These are phyloP conservation scores for Bolboschoenus planiculmis DNA, from an alignment of 176 grass and related monocot species.

Conservation along the genomic window DNA sequence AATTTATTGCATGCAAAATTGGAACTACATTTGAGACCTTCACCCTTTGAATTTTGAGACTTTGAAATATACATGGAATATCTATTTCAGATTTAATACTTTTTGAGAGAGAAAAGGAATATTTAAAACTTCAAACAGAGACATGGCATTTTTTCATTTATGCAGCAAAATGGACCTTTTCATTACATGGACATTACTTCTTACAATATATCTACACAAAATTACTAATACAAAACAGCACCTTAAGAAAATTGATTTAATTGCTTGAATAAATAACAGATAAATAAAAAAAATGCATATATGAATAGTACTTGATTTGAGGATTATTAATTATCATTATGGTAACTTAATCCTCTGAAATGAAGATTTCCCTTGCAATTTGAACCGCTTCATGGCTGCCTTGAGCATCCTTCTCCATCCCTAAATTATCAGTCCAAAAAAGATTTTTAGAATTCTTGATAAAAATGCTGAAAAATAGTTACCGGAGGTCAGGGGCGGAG, in stretches of 20 bases:
- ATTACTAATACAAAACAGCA: not conserved
- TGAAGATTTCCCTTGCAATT: conserved; percentile 20
- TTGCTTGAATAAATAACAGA: not conserved
- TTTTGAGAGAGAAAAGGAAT: not conserved
- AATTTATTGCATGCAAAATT: no score
- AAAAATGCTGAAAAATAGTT: not conserved
- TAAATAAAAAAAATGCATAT: not conserved
- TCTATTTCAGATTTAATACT: not conserved
- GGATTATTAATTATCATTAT: not conserved
- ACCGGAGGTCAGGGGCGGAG: no score
- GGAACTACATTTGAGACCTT: not conserved
- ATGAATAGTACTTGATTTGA: not conserved
- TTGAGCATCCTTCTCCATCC: conserved; percentile 22
- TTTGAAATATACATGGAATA: not conserved
- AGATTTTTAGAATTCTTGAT: not conserved
- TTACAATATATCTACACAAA: conserved; percentile 6
- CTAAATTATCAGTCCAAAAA: not conserved
- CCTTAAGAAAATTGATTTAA: not conserved
- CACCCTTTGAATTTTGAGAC: not conserved
- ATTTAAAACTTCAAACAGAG: not conserved
- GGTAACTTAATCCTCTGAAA: conserved; percentile 19
- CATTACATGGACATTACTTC: not conserved
- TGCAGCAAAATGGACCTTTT: not conserved
- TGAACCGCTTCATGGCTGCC: conserved; percentile 17
- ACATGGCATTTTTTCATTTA: not conserved